Evolutionary conservation across 306 rosid genomes (phyloP), one percentile per base, ranked within the genome.

Genomic region (Lathyrus tuberosus): DNA sequence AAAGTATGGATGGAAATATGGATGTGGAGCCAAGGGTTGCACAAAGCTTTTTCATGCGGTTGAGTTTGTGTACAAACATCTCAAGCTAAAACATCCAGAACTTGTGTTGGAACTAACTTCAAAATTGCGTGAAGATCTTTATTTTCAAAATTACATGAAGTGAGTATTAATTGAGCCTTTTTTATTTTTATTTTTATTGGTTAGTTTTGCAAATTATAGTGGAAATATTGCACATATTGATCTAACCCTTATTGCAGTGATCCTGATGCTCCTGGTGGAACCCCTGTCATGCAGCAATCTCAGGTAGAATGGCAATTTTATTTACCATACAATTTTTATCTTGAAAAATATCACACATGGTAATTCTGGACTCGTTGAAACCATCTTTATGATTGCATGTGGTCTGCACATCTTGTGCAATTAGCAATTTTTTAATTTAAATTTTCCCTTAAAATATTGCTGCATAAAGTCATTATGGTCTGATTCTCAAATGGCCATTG

Each of bases 1-100:
- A 66, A 94, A 94, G 76, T 94, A 94, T 84, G 99, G 99, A 41
- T 95, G 99, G 99, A 95, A 95, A 78, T 95, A 95, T 89, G 99
- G 99, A 43, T 95, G 99, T 75, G 99, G 99, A 81, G 99, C 99
- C 41, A 95, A 91, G 88, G 88, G 99, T 38, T 95, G 99, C 88
- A 95, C 99, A 18, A 95, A 95, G 84, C 96, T 95, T 73, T 95
- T 95, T 73, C 99, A 95, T 77, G 99, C 97, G 6, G 71, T 97
- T 62, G 99, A 95, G 72, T 95, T 87, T 86, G 99, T 95, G 65
- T 87, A 88, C 74, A 95, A 95, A 73, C 99, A 95, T 83, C 87
- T 95, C 56, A 95, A 95, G 81, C 79, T 95, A 76, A 95, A 91
- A 70, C 99, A 95, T 70, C 86, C 95, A 10, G 99, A 91, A 37